A percentile compares a stretch with the other conserved stretches of the same genome.
These are phyloP conservation scores for Claviceps lovelessii DNA, from an alignment of 2,329 filamentous ascomycete genomes.

Conservation along the genomic window DNA sequence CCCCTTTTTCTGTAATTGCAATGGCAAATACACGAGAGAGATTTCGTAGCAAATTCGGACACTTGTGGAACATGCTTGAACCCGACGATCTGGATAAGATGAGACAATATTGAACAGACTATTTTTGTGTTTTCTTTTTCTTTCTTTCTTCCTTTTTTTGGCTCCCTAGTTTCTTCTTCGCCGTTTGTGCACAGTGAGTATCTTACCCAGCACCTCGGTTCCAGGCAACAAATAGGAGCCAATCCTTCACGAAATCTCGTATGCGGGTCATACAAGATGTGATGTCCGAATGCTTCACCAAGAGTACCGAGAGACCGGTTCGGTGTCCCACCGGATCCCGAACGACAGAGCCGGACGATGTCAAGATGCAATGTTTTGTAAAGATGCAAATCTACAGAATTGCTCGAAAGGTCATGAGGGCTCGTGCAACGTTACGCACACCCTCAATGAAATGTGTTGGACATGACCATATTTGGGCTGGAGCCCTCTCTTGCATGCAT, in stretches of 20 bases:
- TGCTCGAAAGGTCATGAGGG: background rate
- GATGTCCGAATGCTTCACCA: conserved; percentile 1
- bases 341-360: background rate
- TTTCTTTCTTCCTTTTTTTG: no score
- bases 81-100: conserved; percentile 2
- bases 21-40: background rate
- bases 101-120: conserved; percentile 1
- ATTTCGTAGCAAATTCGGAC: background rate
- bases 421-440: conserved; percentile 4
- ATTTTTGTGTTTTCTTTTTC: background rate
- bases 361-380: background rate
- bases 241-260: background rate
- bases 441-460: background rate
- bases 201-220: background rate
- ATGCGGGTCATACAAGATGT: conserved; percentile 2
- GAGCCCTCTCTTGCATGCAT: background rate
- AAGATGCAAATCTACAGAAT: background rate
- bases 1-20: background rate
- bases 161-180: background rate
- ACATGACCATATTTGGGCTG: background rate
- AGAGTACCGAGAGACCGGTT: conserved; percentile 2
- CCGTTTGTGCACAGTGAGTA: background rate
- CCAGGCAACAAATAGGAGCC: background rate
- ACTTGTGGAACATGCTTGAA: background rate
- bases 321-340: conserved; percentile 3